phyloP scores from a whole-genome alignment of 352 stramenopile species.

The Phytophthora vignae region DNA sequence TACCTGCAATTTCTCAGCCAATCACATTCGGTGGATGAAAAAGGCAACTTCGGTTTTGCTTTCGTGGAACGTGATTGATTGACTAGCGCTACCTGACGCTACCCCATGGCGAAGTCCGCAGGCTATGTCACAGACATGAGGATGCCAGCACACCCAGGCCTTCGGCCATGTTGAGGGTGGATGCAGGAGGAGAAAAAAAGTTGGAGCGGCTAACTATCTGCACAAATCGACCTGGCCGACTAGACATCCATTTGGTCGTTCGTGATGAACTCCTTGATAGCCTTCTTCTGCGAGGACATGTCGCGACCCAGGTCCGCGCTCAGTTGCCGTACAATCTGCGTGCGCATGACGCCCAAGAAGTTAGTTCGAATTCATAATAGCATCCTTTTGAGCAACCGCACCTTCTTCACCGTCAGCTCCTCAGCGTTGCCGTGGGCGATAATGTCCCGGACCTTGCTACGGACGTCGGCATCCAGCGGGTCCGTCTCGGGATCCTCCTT shows the following conservation, averaged over 20 bases:
- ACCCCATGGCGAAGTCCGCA: not conserved
- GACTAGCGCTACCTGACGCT: not conserved
- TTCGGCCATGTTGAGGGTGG: not conserved
- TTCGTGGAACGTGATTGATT: not conserved
- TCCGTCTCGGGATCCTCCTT: slow-evolving; percentile 27
- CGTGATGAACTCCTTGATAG: slow-evolving; percentile 86
- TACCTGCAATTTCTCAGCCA: slow-evolving; percentile 10
- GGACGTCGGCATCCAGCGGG: slow-evolving; percentile 55
- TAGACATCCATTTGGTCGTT: slow-evolving; percentile 38
- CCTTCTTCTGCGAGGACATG: slow-evolving; percentile 74
- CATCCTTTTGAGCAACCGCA: slow-evolving; percentile 27
- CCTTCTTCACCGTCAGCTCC: slow-evolving; percentile 87
- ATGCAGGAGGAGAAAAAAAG: not conserved
- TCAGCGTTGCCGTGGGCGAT: slow-evolving; percentile 79
- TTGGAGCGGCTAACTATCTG: slow-evolving; percentile 2
- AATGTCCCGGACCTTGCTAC: slow-evolving; percentile 80
- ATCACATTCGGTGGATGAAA: not conserved
- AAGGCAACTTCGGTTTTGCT: slow-evolving; percentile 4
- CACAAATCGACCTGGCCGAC: not conserved
- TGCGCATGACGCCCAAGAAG: not conserved
- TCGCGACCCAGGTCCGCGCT: slow-evolving; percentile 74
- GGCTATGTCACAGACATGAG: not conserved
- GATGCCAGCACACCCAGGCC: not conserved
- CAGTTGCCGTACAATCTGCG: slow-evolving; percentile 77
- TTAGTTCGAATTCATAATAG: slow-evolving; percentile 5